These are phyloP conservation scores for Rhizopogon vesiculosus DNA, from an alignment of 768 basidiomycete genomes.

Conservation along the genomic window DNA sequence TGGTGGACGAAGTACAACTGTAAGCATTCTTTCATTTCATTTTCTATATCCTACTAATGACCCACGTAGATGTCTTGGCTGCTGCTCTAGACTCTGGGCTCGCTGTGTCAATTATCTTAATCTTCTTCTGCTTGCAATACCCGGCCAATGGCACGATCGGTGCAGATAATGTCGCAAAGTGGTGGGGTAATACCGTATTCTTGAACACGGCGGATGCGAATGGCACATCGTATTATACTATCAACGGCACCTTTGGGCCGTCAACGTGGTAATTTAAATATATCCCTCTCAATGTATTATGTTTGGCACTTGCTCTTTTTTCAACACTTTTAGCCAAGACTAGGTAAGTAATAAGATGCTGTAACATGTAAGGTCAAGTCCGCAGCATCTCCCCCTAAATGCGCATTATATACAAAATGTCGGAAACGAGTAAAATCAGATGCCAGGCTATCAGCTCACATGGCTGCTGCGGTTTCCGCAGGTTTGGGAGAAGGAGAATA, in stretches of 20 bases:
- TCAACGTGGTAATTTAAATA: background rate
- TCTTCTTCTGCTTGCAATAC: slow-evolving; percentile 31
- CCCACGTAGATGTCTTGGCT: slow-evolving; percentile 19
- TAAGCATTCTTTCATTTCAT: background rate
- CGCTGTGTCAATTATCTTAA: slow-evolving; percentile 6
- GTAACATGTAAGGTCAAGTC: too few species aligned
- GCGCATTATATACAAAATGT: too few species aligned
- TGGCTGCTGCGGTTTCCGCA: too few species aligned
- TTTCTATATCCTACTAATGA: background rate
- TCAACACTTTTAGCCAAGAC: too few species aligned
- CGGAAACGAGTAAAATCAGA: too few species aligned
- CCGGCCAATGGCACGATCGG: slow-evolving; percentile 36
- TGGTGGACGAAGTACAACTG: slow-evolving; percentile 36
- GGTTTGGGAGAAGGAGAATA: too few species aligned
- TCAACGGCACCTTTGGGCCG: slow-evolving; percentile 35
- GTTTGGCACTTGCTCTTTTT: background rate
- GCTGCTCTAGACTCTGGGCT: slow-evolving; percentile 27
- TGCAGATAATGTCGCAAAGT: slow-evolving; percentile 37
- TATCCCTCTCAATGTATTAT: background rate
- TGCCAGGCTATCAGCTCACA: too few species aligned
- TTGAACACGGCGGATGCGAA: slow-evolving; percentile 33
- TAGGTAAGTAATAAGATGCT: too few species aligned
- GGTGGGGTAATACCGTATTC: slow-evolving; percentile 64
- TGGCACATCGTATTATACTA: slow-evolving; percentile 20
- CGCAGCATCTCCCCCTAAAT: too few species aligned